These are phyloP conservation scores for Tetracladium marchalianum DNA, from an alignment of 495 filamentous ascomycete species.

Conservation along the genomic window DNA sequence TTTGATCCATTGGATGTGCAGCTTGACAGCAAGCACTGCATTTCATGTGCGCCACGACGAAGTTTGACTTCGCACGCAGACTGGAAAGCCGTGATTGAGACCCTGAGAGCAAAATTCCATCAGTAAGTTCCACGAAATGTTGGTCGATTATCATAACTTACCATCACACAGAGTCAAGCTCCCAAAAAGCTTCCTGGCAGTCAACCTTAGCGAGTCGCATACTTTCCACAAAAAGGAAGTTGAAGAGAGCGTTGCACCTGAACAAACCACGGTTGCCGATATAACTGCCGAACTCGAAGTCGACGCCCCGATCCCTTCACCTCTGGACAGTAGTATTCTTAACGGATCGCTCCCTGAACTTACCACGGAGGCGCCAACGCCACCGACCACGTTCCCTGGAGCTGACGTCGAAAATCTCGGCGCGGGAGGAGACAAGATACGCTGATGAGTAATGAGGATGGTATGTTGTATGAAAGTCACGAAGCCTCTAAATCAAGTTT, in stretches of 20 bases:
- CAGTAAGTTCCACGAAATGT: conserved; percentile 50
- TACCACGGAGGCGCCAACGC: no score
- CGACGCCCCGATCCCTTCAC: neutral
- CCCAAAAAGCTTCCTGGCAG: conserved; percentile 84
- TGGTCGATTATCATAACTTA: neutral
- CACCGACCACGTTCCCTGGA: no score
- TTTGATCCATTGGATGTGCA: conserved; percentile 94
- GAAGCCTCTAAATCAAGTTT: no score
- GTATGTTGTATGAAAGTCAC: no score
- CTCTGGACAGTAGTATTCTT: neutral
- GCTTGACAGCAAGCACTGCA: conserved; percentile 88
- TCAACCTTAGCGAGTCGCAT: conserved; percentile 72
- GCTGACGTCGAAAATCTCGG: no score
- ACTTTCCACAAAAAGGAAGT: conserved; percentile 39
- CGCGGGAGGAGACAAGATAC: no score
- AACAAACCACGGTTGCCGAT: neutral
- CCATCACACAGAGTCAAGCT: conserved; percentile 64
- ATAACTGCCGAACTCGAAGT: neutral
- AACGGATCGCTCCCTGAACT: no score
- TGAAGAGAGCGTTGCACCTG: neutral
- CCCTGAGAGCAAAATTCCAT: conserved; percentile 85
- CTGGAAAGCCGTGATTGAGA: conserved; percentile 94
- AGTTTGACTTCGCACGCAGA: conserved; percentile 87
- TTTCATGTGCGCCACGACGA: conserved; percentile 79
- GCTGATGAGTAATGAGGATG: no score